Conservation (phyloP, 2,329 filamentous ascomycete genomes). For the Teratosphaeria pseudoeucalypti region DNA sequence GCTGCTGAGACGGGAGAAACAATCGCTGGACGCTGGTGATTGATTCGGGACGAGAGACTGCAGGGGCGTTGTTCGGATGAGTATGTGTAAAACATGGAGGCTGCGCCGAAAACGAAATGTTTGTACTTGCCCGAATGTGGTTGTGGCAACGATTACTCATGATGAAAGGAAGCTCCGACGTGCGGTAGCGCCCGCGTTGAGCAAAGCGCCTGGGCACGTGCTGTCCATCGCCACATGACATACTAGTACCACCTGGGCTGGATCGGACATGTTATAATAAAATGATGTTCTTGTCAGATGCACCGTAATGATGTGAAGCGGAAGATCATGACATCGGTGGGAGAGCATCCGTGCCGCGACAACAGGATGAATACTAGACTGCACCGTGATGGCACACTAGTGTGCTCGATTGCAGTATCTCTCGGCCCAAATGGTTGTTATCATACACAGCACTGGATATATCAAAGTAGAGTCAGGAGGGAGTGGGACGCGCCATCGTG, state of each 20-base stretch:
- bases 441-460: too few species aligned
- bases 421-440: too few species aligned
- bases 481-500: too few species aligned
- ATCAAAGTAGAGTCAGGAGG: too few species aligned
- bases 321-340: neutral
- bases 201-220: neutral
- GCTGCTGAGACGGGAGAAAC: conserved; percentile 1
- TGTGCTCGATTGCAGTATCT: too few species aligned
- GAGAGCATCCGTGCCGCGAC: neutral
- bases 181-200: conserved; percentile 2
- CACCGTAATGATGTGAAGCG: neutral
- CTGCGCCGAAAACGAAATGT: conserved; percentile 1
- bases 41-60: conserved; percentile 2
- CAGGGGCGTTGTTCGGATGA: too few species aligned
- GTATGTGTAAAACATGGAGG: neutral
- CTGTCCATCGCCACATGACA: neutral
- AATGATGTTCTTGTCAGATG: neutral
- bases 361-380: neutral
- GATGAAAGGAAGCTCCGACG: neutral
- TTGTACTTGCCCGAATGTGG: neutral
- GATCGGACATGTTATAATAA: neutral
- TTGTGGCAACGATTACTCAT: conserved; percentile 7
- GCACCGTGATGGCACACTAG: neutral
- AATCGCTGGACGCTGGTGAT: neutral
- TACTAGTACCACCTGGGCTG: neutral